phyloP scores from a whole-genome alignment of 371 early-diverging fungal genomes.

The Nosema muscidifuracis region DNA sequence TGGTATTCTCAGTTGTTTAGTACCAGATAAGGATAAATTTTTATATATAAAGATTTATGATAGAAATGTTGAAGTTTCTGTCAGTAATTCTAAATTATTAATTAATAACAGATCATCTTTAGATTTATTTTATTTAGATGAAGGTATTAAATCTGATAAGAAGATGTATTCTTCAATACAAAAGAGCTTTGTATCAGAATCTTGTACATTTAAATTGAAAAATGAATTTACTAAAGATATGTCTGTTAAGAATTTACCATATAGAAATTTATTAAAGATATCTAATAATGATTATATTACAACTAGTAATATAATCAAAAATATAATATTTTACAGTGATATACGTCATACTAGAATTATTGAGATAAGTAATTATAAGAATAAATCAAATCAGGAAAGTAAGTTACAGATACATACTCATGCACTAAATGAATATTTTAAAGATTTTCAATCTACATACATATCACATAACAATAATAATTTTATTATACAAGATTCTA shows the following conservation, averaged over 20 bases:
- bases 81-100: background rate
- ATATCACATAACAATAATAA: too few species aligned
- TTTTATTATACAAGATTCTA: too few species aligned
- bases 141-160: background rate
- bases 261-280: background rate
- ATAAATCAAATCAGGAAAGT: too few species aligned
- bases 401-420: too few species aligned
- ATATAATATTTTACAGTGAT: background rate
- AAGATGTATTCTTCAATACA: background rate
- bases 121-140: background rate
- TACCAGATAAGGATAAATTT: slow-evolving; percentile 15
- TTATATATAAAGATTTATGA: slow-evolving; percentile 26
- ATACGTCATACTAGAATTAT: background rate
- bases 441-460: too few species aligned
- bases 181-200: background rate
- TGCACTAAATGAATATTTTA: too few species aligned
- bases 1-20: slow-evolving; percentile 1
- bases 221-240: background rate
- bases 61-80: background rate
- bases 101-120: background rate
- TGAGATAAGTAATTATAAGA: too few species aligned
- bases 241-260: background rate
- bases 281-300: background rate
- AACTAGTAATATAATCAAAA: background rate
- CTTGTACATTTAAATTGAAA: background rate